Base-by-base conservation (phyloP, 345 rosid species). In the Hirschfeldia incana region DNA sequence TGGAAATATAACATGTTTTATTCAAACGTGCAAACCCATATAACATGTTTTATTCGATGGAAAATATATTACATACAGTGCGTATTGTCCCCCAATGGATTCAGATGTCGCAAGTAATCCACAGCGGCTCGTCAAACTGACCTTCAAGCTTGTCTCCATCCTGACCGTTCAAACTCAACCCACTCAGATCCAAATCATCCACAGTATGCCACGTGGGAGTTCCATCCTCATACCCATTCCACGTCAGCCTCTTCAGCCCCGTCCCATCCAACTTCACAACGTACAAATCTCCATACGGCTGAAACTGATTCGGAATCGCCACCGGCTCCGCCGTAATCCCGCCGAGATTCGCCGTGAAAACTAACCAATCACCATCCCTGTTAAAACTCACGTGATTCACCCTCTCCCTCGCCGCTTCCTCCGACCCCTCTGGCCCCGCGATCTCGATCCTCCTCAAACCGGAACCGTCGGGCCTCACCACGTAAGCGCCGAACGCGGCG, bases 191-290 rank as follows among this genome's bases (percentile, higher is more conserved):
- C 69, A 83, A 12, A 27, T 77, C 84, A 72, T 77, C 71, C 9
- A 36, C 81, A 0, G 81, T 29, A 65, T 84, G 86, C 95, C 97
- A 94, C 72, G 94, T 66, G 2, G 97, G 98, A 49, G 95, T 91
- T 1, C 97, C 97, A 55, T 94, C 82, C 80, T 94, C 98, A 53
- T 84, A 92, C 0, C 90, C 94, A 32, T 87, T 89, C 85, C 94
- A 92, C 82, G 98, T 94, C 88, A 94, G 82, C 88, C 97, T 88
- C 77, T 83, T 82, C 55, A 94, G 61, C 26, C 89, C 95, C 3
- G 87, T 88, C 15, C 95, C 95, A 30, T 94, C 92, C 69, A 84
- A 15, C 70, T 85, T 89, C 67, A 66, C 76, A 80, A 88, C 84
- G 7, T 73, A 85, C 80, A 94, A 72, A 15, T 94, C 97, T 0